A percentile compares a stretch with the other conserved stretches of the same genome.
Conservation (phyloP, 2,329 filamentous ascomycete genomes). For the Metarhizium album region DNA sequence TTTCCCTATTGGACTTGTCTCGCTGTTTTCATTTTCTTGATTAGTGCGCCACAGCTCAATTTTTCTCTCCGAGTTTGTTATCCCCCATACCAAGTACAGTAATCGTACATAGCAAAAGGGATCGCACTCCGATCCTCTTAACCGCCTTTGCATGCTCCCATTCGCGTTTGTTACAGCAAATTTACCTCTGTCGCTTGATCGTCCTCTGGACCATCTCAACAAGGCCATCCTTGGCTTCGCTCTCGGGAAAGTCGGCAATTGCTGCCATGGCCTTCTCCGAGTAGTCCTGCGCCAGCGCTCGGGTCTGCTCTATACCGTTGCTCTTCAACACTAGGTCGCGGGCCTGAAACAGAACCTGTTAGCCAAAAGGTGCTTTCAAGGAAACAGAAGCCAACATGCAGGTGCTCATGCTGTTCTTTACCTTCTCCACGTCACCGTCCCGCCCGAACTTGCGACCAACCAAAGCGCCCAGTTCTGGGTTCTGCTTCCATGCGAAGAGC, state of each 20-base stretch:
- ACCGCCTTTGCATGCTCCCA: not conserved
- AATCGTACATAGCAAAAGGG: conserved; percentile 12
- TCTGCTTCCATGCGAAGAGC: conserved; percentile 90
- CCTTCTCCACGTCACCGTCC: conserved; percentile 75
- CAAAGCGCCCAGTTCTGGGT: conserved; percentile 70
- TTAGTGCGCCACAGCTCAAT: not conserved
- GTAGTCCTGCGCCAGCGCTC: conserved; percentile 82
- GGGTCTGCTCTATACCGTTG: conserved; percentile 84
- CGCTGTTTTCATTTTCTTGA: not conserved
- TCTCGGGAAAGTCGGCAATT: conserved; percentile 79
- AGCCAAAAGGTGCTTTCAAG: not conserved
- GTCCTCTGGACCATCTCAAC: conserved; percentile 92
- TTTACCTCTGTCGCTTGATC: conserved; percentile 73
- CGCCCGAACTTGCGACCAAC: conserved; percentile 84
- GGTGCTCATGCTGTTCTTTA: conserved; percentile 34
- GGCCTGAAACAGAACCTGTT: conserved; percentile 47
- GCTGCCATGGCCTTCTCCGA: conserved; percentile 77
- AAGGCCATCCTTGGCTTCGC: conserved; percentile 84
- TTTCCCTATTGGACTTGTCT: not conserved
- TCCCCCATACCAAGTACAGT: conserved; percentile 7
- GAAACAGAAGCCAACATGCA: not conserved
- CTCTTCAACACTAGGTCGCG: conserved; percentile 73
- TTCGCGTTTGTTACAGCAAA: not conserved
- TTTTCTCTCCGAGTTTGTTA: not conserved
- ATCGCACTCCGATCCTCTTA: not conserved